A percentile compares a stretch with the other conserved stretches of the same genome.
phyloP scores from a whole-genome alignment of 257 asterid species.

The Solanum clarkiae region DNA sequence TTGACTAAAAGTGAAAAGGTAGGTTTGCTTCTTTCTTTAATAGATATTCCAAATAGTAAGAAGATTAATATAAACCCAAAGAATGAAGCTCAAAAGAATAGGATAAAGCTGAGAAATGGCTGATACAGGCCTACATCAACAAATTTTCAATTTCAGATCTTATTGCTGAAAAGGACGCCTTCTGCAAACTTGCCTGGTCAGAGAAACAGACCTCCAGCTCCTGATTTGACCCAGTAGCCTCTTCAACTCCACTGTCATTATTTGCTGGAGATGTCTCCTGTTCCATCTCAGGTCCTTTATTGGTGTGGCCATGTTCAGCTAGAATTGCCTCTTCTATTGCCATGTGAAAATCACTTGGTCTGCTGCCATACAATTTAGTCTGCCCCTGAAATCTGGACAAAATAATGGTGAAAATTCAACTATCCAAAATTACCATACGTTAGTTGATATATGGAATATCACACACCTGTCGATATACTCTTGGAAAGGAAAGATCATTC shows the following conservation, averaged over 20 bases:
- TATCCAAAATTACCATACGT: neutral
- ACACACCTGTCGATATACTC: slow-evolving; percentile 75
- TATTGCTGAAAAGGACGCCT: neutral
- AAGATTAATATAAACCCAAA: neutral
- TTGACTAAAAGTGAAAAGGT: neutral
- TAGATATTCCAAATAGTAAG: neutral
- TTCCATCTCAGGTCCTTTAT: slow-evolving; percentile 20
- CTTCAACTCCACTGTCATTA: slow-evolving; percentile 37
- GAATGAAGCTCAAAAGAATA: neutral
- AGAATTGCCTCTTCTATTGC: slow-evolving; percentile 89
- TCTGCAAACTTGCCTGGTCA: slow-evolving; percentile 51
- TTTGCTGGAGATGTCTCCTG: slow-evolving; percentile 25
- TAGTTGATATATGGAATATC: neutral
- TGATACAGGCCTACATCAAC: neutral
- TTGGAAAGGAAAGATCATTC: slow-evolving; percentile 79
- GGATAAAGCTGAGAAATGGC: neutral
- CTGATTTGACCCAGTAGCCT: slow-evolving; percentile 71
- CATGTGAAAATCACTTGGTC: slow-evolving; percentile 50
- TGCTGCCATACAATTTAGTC: slow-evolving; percentile 87
- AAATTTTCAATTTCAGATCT: neutral
- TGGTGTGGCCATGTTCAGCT: slow-evolving; percentile 41
- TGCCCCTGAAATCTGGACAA: slow-evolving; percentile 79
- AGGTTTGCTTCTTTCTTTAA: neutral
- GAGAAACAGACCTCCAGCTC: slow-evolving; percentile 36
- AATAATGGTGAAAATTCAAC: neutral